Evolutionary conservation across 768 basidiomycete genomes (phyloP).

Genomic region (Megacollybia marginata): DNA sequence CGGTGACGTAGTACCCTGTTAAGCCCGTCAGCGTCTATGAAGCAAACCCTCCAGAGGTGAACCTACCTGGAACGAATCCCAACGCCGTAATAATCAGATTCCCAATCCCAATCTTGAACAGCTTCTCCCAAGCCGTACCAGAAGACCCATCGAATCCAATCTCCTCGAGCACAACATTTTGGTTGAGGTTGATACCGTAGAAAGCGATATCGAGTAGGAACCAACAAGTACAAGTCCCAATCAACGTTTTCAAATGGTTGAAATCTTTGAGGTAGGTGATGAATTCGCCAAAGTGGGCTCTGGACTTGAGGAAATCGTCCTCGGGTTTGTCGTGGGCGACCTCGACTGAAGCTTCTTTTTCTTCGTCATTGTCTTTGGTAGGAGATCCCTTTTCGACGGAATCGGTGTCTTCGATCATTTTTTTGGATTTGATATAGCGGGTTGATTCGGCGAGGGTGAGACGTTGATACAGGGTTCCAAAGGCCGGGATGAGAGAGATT

Average conservation of each 20-base stretch:
- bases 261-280: slow-evolving; percentile 63
- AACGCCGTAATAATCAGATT: slow-evolving; percentile 67
- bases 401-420: slow-evolving; percentile 7
- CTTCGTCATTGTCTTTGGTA: neutral
- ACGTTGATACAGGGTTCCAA: slow-evolving; percentile 69
- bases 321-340: neutral
- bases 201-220: slow-evolving; percentile 76
- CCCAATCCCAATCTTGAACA: slow-evolving; percentile 63
- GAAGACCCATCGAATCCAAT: slow-evolving; percentile 59
- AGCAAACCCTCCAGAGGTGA: neutral
- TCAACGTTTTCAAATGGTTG: slow-evolving; percentile 57
- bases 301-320: neutral
- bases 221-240: slow-evolving; percentile 67
- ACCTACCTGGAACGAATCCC: slow-evolving; percentile 68
- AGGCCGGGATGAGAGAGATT: slow-evolving; percentile 69
- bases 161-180: slow-evolving; percentile 67
- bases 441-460: slow-evolving; percentile 66
- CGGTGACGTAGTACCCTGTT: slow-evolving; percentile 60
- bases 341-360: slow-evolving; percentile 13
- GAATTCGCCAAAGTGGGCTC: slow-evolving; percentile 39
- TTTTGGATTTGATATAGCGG: slow-evolving; percentile 41
- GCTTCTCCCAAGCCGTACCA: slow-evolving; percentile 53
- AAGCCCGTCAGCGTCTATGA: neutral
- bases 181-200: slow-evolving; percentile 70
- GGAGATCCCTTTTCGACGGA: neutral